These are phyloP conservation scores for Rhynchosporium agropyri DNA, from an alignment of 2,329 filamentous ascomycete species.

Conservation along the genomic window DNA sequence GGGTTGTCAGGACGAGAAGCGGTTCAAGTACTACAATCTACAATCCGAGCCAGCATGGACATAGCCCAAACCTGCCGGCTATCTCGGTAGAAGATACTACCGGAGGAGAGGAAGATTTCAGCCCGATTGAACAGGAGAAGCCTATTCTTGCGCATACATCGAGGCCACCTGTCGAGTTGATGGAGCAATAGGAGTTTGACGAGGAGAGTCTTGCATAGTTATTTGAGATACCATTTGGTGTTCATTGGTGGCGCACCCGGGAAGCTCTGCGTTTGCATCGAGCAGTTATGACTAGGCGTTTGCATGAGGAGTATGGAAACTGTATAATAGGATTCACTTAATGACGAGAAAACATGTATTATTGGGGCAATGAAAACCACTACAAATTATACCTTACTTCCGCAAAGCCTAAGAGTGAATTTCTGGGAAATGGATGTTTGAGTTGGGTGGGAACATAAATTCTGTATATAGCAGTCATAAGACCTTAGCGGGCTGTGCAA, in stretches of 20 bases:
- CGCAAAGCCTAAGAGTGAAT: too few relatives aligned
- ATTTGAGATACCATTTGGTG: constrained; percentile 17
- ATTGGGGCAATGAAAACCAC: constrained; percentile 10
- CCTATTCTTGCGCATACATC: constrained; percentile 62
- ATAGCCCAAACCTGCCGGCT: constrained; percentile 60
- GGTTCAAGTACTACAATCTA: constrained; percentile 69
- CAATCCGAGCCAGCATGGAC: constrained; percentile 59
- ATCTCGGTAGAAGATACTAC: constrained; percentile 71
- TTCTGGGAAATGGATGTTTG: too few relatives aligned
- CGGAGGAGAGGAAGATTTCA: constrained; percentile 49
- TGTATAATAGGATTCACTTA: constrained; percentile 25
- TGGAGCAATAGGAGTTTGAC: constrained; percentile 43
- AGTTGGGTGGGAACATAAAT: too few relatives aligned
- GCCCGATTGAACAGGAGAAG: constrained; percentile 47
- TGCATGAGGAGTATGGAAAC: constrained; percentile 14
- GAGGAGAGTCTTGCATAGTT: not conserved
- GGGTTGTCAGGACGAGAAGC: constrained; percentile 48
- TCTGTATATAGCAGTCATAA: too few relatives aligned
- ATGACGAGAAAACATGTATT: constrained; percentile 11
- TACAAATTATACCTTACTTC: constrained; percentile 3
- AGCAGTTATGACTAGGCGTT: constrained; percentile 24
- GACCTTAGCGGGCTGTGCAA: too few relatives aligned
- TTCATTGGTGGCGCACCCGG: constrained; percentile 18
- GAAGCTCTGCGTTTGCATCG: constrained; percentile 36
- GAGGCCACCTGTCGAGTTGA: constrained; percentile 67